phyloP scores from a whole-genome alignment of 768 basidiomycete species.

The Kwoniella europaea region DNA sequence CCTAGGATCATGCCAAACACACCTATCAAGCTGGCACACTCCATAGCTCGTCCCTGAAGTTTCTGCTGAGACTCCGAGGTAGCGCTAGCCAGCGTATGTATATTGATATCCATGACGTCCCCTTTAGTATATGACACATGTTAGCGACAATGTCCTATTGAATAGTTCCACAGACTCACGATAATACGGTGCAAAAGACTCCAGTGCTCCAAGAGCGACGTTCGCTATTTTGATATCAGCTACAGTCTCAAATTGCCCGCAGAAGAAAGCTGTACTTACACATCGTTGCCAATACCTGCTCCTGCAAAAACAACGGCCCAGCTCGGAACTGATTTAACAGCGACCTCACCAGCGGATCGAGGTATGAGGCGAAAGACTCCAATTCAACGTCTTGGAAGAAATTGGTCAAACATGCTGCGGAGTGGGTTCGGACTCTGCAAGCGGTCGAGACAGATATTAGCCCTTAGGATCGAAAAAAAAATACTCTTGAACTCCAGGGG shows the following conservation, averaged over 20 bases:
- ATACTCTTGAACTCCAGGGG: background rate
- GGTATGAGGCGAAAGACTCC: conserved; percentile 73
- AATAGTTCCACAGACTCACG: conserved; percentile 15
- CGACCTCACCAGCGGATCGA: conserved; percentile 78
- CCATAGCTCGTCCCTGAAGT: conserved; percentile 80
- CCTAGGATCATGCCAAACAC: conserved; percentile 37
- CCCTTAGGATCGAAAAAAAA: background rate
- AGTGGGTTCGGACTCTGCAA: conserved; percentile 78
- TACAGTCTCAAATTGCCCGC: background rate
- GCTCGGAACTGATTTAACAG: conserved; percentile 54
- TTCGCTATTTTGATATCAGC: conserved; percentile 63
- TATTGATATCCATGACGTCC: conserved; percentile 75
- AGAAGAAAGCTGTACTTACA: conserved; percentile 19
- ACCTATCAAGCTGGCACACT: conserved; percentile 87
- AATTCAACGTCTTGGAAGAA: conserved; percentile 85
- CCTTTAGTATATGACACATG: conserved; percentile 10
- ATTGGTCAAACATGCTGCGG: conserved; percentile 85
- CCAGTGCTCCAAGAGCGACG: conserved; percentile 84
- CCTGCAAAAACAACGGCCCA: conserved; percentile 69
- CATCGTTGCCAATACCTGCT: conserved; percentile 83
- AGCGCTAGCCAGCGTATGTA: conserved; percentile 76
- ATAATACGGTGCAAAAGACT: conserved; percentile 64
- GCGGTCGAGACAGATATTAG: conserved; percentile 4
- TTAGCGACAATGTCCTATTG: background rate
- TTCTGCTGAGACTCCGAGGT: conserved; percentile 71